Evolutionary conservation across 768 basidiomycete genomes (phyloP), one percentile per base, ranked within the genome.

Genomic region (Leucosporidium creatinivorum): DNA sequence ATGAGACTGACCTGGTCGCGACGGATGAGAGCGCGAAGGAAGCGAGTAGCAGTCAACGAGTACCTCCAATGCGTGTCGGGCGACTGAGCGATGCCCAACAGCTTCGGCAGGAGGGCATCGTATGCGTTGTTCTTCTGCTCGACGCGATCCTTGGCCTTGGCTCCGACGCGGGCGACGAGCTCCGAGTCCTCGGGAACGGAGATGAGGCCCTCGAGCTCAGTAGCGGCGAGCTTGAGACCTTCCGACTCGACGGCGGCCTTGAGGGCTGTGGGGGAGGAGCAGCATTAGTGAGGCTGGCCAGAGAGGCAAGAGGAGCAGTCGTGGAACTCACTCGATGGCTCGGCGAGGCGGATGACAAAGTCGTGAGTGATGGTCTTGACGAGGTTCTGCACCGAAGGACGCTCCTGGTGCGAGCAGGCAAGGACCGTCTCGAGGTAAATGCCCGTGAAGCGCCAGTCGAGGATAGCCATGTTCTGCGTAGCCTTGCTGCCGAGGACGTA

Each of bases 51-150:
- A 48, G 85, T 84, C 51, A 89, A 87, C 9, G 81, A 80, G 75
- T 92, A 92, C 63, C 85, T 83, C 89, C 89, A 91, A 75, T 92
- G 89, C 7, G 87, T 90, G 21, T 80, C 77, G 4, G 82, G 72
- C 31, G 85, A 84, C 26, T 83, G 81, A 1, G 84, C 88, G 48
- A 89, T 81, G 33, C 82, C 80, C 39, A 88, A 77, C 23, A 87
- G 79, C 28, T 80, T 72, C 0, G 77, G 72, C 6, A 78, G 80
- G 0, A 75, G 68, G 30, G 73, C 48, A 13, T 67, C 72, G 51
- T 72, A 75, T 2, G 69, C 75, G 21, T 39, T 58, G 47, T 75
- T 70, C 61, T 73, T 71, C 50, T 69, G 66, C 9, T 62, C 67
- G 18, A 67, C 49, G 0, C 75, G 66, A 39, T 58, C 31, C 26